Conservation (phyloP, 176 grass and related monocot genomes). For the Eleusine coracana region DNA sequence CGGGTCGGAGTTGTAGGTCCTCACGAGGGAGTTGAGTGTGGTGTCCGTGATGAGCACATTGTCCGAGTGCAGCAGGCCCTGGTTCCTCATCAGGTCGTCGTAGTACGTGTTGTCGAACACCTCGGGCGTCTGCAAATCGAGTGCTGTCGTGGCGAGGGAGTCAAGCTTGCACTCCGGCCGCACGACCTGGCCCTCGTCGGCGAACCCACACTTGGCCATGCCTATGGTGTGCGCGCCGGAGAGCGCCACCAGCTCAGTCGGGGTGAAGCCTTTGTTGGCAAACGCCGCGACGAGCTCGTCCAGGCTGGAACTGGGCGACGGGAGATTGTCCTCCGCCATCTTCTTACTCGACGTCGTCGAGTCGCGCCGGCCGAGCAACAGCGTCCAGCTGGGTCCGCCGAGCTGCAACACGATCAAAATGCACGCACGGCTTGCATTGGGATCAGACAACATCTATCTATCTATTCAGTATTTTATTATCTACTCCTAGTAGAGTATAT, state of each 20-base stretch:
- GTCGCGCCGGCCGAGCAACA: constrained; percentile 70
- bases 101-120: constrained; percentile 74
- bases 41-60: constrained; percentile 62
- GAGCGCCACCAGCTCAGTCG: constrained; percentile 54
- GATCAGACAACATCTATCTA: neutral
- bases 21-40: constrained; percentile 54
- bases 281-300: constrained; percentile 45
- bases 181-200: constrained; percentile 4
- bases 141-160: constrained; percentile 26
- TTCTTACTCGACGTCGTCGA: constrained; percentile 54
- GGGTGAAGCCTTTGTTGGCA: constrained; percentile 45
- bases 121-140: constrained; percentile 52
- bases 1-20: neutral
- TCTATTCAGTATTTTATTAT: too few species aligned
- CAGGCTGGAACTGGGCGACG: constrained; percentile 35
- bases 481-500: too few species aligned
- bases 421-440: neutral
- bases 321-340: constrained; percentile 60
- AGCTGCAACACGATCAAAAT: constrained; percentile 36
- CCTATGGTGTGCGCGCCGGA: constrained; percentile 85
- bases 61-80: constrained; percentile 70
- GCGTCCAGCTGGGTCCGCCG: constrained; percentile 62
- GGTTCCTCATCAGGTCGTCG: constrained; percentile 36
- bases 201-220: constrained; percentile 55
- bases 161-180: constrained; percentile 11